These are phyloP conservation scores for Malus asiatica DNA, from an alignment of 306 rosid genomes.

Conservation along the genomic window DNA sequence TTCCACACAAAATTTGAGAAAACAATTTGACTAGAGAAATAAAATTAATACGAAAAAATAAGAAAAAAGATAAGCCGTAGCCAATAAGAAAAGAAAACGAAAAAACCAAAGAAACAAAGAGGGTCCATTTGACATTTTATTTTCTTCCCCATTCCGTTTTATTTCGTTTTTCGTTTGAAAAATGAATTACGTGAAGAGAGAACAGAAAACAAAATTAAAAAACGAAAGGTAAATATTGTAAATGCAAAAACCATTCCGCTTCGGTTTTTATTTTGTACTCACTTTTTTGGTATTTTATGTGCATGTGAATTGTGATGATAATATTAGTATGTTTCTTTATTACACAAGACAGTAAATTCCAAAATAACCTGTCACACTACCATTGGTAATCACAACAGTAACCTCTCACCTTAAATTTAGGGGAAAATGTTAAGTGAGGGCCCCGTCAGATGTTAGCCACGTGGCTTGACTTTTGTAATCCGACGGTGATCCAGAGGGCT, in stretches of 20 bases:
- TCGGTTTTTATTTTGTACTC: not conserved
- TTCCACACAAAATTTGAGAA: conserved; percentile 9
- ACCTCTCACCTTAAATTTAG: conserved; percentile 37
- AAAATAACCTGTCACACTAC: conserved; percentile 20
- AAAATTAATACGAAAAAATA: conserved; percentile 3
- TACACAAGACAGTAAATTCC: conserved; percentile 7
- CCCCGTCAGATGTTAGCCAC: conserved; percentile 20
- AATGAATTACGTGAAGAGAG: no score
- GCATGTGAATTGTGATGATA: conserved; percentile 44
- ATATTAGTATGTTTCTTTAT: conserved; percentile 27
- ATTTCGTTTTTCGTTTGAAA: not conserved
- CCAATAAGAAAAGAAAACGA: conserved; percentile 4
- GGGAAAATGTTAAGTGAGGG: conserved; percentile 5
- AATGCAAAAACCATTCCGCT: not conserved
- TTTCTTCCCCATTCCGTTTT: not conserved
- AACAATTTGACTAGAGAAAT: conserved; percentile 7
- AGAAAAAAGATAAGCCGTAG: conserved; percentile 27
- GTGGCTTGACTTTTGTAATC: conserved; percentile 6
- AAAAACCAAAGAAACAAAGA: conserved; percentile 46
- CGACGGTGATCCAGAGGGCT: conserved; percentile 18
- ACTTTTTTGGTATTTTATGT: conserved; percentile 23
- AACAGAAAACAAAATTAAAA: no score
- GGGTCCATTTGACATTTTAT: conserved; percentile 34
- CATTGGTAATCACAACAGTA: conserved; percentile 22
- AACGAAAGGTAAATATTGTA: no score